A percentile compares a stretch with the other conserved stretches of the same genome.
These are phyloP conservation scores for Bidens hawaiensis DNA, from an alignment of 140 eudicot genomes.

Conservation along the genomic window DNA sequence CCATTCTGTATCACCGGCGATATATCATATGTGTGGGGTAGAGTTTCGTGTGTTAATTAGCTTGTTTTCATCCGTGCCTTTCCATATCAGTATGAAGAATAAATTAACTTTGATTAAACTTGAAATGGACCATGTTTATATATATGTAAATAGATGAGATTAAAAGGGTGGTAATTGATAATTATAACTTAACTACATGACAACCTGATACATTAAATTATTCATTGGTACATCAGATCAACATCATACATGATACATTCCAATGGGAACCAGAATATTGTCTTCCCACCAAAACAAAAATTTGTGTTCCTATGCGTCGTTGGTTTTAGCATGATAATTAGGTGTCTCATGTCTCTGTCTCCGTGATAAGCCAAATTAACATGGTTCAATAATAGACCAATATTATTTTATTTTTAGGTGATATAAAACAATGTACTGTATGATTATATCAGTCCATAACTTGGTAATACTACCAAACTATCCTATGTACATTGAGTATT, in stretches of 20 bases:
- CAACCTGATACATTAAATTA: slow-evolving; percentile 10
- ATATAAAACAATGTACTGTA: no score
- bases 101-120: neutral
- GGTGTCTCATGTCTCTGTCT: no score
- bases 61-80: neutral
- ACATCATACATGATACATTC: no score
- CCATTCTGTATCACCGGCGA: neutral
- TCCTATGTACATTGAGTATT: no score
- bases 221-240: slow-evolving; percentile 21
- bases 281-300: slow-evolving; percentile 17
- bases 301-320: slow-evolving; percentile 5
- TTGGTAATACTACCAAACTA: no score
- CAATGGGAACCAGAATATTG: slow-evolving; percentile 11
- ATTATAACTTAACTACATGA: neutral
- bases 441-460: no score
- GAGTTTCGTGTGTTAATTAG: neutral
- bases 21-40: neutral
- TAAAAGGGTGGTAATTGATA: slow-evolving; percentile 5
- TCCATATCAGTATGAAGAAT: neutral
- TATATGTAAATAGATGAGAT: neutral
- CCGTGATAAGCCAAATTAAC: slow-evolving; percentile 28
- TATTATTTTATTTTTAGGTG: neutral
- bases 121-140: neutral
- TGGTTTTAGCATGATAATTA: slow-evolving; percentile 26
- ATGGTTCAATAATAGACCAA: slow-evolving; percentile 31